phyloP scores from a whole-genome alignment of 2,329 filamentous ascomycete genomes.

The Thielaviopsis ethacetica region DNA sequence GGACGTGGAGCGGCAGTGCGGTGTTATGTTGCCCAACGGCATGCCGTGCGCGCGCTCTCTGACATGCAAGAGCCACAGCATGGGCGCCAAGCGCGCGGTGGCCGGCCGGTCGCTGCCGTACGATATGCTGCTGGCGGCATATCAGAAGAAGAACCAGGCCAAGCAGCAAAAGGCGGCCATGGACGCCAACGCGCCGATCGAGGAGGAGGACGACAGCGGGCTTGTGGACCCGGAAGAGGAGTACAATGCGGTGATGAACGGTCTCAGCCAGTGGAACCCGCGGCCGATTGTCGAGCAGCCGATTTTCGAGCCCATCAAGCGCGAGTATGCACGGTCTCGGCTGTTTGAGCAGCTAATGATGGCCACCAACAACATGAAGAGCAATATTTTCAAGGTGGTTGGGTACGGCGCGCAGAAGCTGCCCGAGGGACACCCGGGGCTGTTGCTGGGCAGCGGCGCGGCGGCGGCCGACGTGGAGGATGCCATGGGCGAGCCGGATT shows the following conservation, averaged over 20 bases:
- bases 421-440: slow-evolving; percentile 30
- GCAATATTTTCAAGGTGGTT: slow-evolving; percentile 47
- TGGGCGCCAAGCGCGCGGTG: slow-evolving; percentile 84
- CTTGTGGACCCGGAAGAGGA: slow-evolving; percentile 92
- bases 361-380: slow-evolving; percentile 47
- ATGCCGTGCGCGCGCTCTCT: slow-evolving; percentile 75
- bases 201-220: slow-evolving; percentile 71
- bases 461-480: slow-evolving; percentile 30
- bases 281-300: slow-evolving; percentile 58
- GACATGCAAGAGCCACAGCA: slow-evolving; percentile 88
- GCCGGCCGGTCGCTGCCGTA: slow-evolving; percentile 77
- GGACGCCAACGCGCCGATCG: slow-evolving; percentile 79
- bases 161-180: slow-evolving; percentile 94
- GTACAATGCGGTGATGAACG: slow-evolving; percentile 72
- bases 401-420: slow-evolving; percentile 40
- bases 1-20: slow-evolving; percentile 86
- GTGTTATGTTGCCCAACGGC: slow-evolving; percentile 71
- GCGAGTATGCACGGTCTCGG: slow-evolving; percentile 45
- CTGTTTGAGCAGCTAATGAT: slow-evolving; percentile 49
- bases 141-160: slow-evolving; percentile 96
- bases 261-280: slow-evolving; percentile 59
- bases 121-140: slow-evolving; percentile 75
- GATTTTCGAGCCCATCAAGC: slow-evolving; percentile 42
- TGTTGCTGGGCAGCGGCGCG: slow-evolving; percentile 8
- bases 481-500: slow-evolving; percentile 41